These are phyloP conservation scores for Cercospora citrullina DNA, from an alignment of 2,329 filamentous ascomycete genomes.

Conservation along the genomic window DNA sequence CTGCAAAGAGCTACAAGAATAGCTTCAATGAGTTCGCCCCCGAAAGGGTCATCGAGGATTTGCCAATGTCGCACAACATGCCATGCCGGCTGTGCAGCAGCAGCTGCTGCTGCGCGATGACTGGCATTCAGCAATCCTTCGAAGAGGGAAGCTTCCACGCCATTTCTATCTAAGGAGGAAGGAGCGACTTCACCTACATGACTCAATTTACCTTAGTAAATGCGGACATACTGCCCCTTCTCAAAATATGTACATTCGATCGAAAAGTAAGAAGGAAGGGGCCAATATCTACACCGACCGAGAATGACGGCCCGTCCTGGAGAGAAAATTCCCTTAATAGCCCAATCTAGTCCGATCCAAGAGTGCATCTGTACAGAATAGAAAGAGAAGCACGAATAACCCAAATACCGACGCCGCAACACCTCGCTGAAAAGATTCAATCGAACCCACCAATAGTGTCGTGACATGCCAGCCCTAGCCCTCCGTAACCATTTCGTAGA, in stretches of 20 bases:
- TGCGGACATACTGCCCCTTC: neutral
- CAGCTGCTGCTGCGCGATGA: neutral
- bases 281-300: neutral
- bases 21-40: neutral
- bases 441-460: neutral
- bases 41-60: neutral
- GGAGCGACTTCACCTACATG: neutral
- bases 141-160: neutral
- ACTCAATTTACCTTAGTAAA: neutral
- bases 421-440: neutral
- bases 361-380: neutral
- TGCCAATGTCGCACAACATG: neutral
- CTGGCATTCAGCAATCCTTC: neutral
- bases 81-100: neutral
- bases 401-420: neutral
- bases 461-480: neutral
- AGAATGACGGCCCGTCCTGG: neutral
- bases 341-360: neutral
- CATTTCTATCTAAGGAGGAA: neutral
- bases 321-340: neutral
- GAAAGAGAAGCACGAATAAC: neutral
- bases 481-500: constrained; percentile 76
- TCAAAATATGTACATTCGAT: neutral
- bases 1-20: neutral
- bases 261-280: neutral